These are phyloP conservation scores for Datura wrightii DNA, from an alignment of 257 asterid genomes.

Conservation along the genomic window DNA sequence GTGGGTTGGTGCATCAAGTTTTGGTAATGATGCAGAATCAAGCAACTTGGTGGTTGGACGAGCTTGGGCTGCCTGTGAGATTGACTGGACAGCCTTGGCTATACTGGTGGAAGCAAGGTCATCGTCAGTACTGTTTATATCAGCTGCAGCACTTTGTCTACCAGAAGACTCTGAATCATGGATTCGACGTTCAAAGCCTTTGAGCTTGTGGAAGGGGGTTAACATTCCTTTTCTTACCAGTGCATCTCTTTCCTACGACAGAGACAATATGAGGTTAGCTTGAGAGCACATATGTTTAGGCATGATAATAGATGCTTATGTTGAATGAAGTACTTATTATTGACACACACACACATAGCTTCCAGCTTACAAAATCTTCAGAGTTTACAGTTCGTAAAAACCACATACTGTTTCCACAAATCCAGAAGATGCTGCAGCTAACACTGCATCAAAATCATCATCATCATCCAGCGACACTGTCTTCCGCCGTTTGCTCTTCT, in stretches of 20 bases:
- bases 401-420: conserved; percentile 92
- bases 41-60: conserved; percentile 90
- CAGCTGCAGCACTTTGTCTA: conserved; percentile 44
- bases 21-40: conserved; percentile 71
- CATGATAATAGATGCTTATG: conserved; percentile 17
- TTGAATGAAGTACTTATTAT: neutral
- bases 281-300: conserved; percentile 7
- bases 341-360: neutral
- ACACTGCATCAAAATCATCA: conserved; percentile 84
- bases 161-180: conserved; percentile 71
- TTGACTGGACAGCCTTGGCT: conserved; percentile 67
- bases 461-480: conserved; percentile 65
- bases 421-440: conserved; percentile 88
- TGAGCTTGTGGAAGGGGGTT: conserved; percentile 94
- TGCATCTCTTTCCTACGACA: conserved; percentile 92
- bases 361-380: neutral
- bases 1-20: conserved; percentile 77
- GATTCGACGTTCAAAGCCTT: conserved; percentile 91
- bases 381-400: conserved; percentile 30
- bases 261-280: conserved; percentile 39
- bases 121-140: conserved; percentile 37
- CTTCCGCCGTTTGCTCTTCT: conserved; percentile 59
- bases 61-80: conserved; percentile 79
- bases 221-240: conserved; percentile 89
- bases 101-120: conserved; percentile 75